Conservation (phyloP, 2,329 filamentous ascomycete species). For the Nectriaceae sp. region DNA sequence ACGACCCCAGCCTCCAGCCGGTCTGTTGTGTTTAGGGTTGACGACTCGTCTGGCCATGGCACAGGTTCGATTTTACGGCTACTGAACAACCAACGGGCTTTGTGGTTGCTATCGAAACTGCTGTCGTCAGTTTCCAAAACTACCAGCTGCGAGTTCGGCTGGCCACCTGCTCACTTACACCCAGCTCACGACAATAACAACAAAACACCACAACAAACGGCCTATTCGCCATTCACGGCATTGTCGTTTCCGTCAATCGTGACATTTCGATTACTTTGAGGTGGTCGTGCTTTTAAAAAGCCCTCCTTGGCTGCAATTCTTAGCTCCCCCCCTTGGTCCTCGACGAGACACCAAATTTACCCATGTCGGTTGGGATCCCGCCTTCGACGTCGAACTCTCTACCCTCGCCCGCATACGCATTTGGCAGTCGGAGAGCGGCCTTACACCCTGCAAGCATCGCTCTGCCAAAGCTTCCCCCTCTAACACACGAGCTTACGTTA, state of each 20-base stretch:
- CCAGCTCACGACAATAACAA: background rate
- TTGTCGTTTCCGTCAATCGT: too few species aligned
- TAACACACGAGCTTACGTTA: constrained; percentile 17
- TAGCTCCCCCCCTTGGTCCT: background rate
- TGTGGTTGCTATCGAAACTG: too few species aligned
- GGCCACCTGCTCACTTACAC: constrained; percentile 7
- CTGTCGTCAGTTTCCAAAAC: background rate
- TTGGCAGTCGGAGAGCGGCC: constrained; percentile 18
- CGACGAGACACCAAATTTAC: constrained; percentile 9
- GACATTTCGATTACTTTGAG: too few species aligned
- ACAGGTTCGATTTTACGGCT: constrained; percentile 12
- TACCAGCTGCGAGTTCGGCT: background rate
- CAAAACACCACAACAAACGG: too few species aligned
- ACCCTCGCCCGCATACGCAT: constrained; percentile 23
- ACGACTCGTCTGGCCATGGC: constrained; percentile 28
- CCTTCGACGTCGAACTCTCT: constrained; percentile 23
- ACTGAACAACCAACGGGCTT: constrained; percentile 20
- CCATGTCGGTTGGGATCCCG: constrained; percentile 33
- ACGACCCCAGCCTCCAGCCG: constrained; percentile 13
- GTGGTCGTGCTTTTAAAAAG: too few species aligned
- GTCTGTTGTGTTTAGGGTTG: constrained; percentile 11
- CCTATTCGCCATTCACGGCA: too few species aligned
- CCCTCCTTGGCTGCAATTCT: background rate
- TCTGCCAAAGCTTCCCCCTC: constrained; percentile 25
- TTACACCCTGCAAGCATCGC: constrained; percentile 16